phyloP scores from a whole-genome alignment of 306 rosid species.

The apple (Malus domestica) region DNA sequence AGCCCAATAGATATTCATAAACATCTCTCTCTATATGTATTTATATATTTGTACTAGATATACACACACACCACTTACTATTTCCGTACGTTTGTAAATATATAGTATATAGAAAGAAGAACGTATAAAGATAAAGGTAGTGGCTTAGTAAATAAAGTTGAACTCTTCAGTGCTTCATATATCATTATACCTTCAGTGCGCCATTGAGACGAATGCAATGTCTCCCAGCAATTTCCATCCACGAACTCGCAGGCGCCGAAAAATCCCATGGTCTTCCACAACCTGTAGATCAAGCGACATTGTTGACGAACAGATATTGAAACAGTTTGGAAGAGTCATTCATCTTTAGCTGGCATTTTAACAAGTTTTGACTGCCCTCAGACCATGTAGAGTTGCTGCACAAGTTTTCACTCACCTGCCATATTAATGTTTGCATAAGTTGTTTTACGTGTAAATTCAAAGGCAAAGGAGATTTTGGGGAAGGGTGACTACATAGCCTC shows the following conservation, averaged over 20 bases:
- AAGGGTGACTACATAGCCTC: too few species aligned
- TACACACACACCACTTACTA: neutral
- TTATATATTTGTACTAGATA: too few species aligned
- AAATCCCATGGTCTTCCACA: conserved; percentile 18
- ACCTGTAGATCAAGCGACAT: conserved; percentile 34
- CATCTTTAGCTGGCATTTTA: neutral
- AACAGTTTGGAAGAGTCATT: neutral
- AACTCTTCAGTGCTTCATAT: too few species aligned
- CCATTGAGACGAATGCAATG: conserved; percentile 44
- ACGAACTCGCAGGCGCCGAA: conserved; percentile 11
- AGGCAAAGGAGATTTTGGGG: too few species aligned
- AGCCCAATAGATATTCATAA: neutral
- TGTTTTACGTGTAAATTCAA: neutral
- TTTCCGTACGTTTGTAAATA: neutral
- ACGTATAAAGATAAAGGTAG: too few species aligned
- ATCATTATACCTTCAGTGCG: conserved; percentile 6
- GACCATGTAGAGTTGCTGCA: neutral
- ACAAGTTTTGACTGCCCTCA: neutral
- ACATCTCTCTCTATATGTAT: neutral
- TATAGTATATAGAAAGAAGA: neutral
- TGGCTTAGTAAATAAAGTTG: too few species aligned
- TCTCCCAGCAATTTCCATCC: conserved; percentile 38
- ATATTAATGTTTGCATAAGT: neutral
- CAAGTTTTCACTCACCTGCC: neutral
- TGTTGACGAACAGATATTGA: conserved; percentile 53